Base-by-base conservation (phyloP, 73 alveolate genomes). In the Paramecium pentaurelia region DNA sequence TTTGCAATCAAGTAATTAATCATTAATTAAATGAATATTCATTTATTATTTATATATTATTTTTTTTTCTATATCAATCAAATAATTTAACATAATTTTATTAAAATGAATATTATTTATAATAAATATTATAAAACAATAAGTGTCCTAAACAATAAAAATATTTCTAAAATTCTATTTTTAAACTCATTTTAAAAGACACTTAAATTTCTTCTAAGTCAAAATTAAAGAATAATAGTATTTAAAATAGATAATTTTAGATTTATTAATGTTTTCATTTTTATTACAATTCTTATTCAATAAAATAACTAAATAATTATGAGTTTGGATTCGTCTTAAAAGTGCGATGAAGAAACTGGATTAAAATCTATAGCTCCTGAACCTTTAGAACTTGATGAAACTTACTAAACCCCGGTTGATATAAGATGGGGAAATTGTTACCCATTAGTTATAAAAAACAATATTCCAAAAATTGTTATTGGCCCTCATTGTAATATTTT, bases 401-500 rank as follows among this genome's bases (percentile, higher is more conserved):
- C 47, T 3, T 80, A 80, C 58, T 18, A 40, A 28, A 80, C 49
- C 22, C 77, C 47, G 0, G 25, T 12, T 27, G 36, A 80, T 27
- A 42, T 49, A 6, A 73, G 60, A 73, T 80, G 91, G 91, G 94
- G 94, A 71, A 89, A 71, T 58, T 89, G 77, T 47, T 30, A 45
- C 28, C 71, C 77, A 45, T 89, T 89, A 44, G n/a, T 44, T 20
- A 6, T 42, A 9, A 93, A 28, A 20, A 86, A 93, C 42, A 92
- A 92, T 16, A 83, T 40, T 3, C 96, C 96, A 12, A 77, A 73
- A 37, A 58, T 92, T n/a, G 73, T 86, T 0, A 42, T 93, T 36
- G 96, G 96, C 8, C 96, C 96, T 54, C 96, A 93, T 92, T 93
- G 96, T 92, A 93, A 45, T 73, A 37, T 36, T 68, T 27, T 10